Evolutionary conservation across 345 rosid species (phyloP).

Genomic region (Linum trigynum): DNA sequence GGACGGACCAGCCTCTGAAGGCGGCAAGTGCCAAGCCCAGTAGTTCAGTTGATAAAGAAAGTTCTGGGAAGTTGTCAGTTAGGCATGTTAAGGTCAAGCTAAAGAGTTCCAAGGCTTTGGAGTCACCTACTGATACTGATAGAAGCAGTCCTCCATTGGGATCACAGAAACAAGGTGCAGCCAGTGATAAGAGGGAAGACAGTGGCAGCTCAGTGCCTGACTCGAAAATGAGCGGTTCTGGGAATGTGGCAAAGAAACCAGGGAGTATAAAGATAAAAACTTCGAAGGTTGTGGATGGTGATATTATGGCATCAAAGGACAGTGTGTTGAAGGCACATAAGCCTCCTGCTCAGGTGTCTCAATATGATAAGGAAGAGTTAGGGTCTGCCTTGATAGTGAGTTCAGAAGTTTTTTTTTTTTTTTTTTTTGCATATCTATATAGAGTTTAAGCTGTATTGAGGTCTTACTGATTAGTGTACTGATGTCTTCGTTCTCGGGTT

Average conservation of each 20-base stretch:
- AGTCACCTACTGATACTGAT: slow-evolving; percentile 48
- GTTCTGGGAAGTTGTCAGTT: slow-evolving; percentile 29
- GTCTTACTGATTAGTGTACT: background rate
- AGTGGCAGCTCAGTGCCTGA: slow-evolving; percentile 46
- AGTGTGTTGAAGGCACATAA: slow-evolving; percentile 35
- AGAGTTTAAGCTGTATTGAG: background rate
- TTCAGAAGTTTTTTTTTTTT: slow-evolving; percentile 1
- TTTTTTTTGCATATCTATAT: background rate
- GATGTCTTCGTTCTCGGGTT: background rate
- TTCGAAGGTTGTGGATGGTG: slow-evolving; percentile 31
- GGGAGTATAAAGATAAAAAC: slow-evolving; percentile 74
- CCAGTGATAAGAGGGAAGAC: slow-evolving; percentile 46
- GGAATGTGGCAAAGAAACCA: slow-evolving; percentile 50
- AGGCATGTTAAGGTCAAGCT: slow-evolving; percentile 77
- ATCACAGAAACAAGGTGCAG: slow-evolving; percentile 35
- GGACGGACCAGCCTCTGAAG: slow-evolving; percentile 46
- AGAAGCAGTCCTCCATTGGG: slow-evolving; percentile 46
- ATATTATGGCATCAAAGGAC: slow-evolving; percentile 18
- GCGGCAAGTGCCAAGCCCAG: slow-evolving; percentile 42
- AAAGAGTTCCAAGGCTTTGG: slow-evolving; percentile 53
- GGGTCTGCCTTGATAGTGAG: slow-evolving; percentile 60
- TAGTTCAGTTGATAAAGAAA: slow-evolving; percentile 36
- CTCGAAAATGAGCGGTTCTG: slow-evolving; percentile 32
- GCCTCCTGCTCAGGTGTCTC: slow-evolving; percentile 27
- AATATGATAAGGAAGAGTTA: slow-evolving; percentile 54